A percentile compares a stretch with the other conserved stretches of the same genome.
Conservation (phyloP, 2,329 filamentous ascomycete genomes). For the Fusarium stilboides region DNA sequence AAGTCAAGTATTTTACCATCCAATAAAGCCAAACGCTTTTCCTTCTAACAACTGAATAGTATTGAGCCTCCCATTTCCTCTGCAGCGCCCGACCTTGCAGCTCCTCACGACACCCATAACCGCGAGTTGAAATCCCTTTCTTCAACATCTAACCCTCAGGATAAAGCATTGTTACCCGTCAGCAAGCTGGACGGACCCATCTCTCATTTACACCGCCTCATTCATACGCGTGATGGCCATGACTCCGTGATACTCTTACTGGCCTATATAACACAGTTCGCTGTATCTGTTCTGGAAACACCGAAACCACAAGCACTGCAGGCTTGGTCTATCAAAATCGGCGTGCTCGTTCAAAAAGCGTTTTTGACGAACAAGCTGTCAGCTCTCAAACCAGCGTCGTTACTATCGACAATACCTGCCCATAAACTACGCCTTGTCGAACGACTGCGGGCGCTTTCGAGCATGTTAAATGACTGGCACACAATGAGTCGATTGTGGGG, state of each 20-base stretch:
- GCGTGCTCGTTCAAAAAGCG: not conserved
- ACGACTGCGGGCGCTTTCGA: constrained; percentile 1
- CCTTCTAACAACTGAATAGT: not conserved
- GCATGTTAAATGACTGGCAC: constrained; percentile 22
- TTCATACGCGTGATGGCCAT: constrained; percentile 17
- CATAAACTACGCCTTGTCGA: not conserved
- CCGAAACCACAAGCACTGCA: not conserved
- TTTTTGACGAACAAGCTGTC: too few species aligned
- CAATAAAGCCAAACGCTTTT: not conserved
- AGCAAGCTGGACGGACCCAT: constrained; percentile 15
- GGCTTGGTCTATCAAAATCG: not conserved
- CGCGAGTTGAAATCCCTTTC: not conserved
- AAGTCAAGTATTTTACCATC: not conserved
- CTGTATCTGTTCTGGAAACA: not conserved
- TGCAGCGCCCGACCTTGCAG: not conserved
- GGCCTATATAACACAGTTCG: constrained; percentile 10
- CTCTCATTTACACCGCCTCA: constrained; percentile 7
- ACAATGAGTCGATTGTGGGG: constrained; percentile 20
- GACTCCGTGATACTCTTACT: constrained; percentile 11
- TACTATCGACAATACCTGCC: not conserved
- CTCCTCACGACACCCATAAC: not conserved
- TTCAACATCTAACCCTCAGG: not conserved
- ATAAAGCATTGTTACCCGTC: not conserved
- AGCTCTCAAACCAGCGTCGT: not conserved
- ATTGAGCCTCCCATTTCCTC: not conserved